Base-by-base conservation (phyloP, 1,139 yeast genomes). In the Zygotorulaspora mrakii region DNA sequence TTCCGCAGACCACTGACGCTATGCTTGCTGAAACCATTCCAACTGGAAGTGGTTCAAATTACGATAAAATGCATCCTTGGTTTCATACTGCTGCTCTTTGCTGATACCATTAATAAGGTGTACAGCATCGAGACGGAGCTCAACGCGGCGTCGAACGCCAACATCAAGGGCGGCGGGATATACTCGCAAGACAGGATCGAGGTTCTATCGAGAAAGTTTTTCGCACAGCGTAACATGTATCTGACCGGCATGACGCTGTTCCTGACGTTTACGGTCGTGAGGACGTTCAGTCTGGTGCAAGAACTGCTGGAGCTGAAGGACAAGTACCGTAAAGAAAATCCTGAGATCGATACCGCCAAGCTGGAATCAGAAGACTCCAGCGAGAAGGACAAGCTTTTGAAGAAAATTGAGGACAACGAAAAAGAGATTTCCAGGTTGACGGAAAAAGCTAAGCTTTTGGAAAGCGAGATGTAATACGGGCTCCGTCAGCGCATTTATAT, bases 191-290 rank as follows among this genome's bases (percentile, higher is more conserved):
- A 56, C 34, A 48, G 55, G 31, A 46, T 51, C 31, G 61, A 57
- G 42, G 48, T 59, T 7, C 40, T 52, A 28, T 57, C 96, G 16
- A 78, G 96, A 65, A 76, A 89, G 59, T 94, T 94, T 66, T 88
- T 89, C 59, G 87, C 96, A 14, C 98, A 94, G 69, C 79, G 99
- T 68, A 94, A 94, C 70, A 81, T 89, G 84, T 94, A 94, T 59
- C 74, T 94, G 45, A 87, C 96, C 55, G 99, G 99, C 1, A 88
- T 89, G 67, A 88, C 97, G 2, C 73, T 94, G 63, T 94, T 94
- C 64, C 71, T 91, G 59, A 85, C 96, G 1, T 72, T 88, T 57
- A 82, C 88, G 44, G 77, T 89, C 54, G 80, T 82, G 56, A 77
- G 96, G 67, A 88, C 96, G n/a, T 87, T 84, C 61, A 70, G 78